Conservation (phyloP, 1,284 basidiomycete genomes). For the Sporisorium reilianum region DNA sequence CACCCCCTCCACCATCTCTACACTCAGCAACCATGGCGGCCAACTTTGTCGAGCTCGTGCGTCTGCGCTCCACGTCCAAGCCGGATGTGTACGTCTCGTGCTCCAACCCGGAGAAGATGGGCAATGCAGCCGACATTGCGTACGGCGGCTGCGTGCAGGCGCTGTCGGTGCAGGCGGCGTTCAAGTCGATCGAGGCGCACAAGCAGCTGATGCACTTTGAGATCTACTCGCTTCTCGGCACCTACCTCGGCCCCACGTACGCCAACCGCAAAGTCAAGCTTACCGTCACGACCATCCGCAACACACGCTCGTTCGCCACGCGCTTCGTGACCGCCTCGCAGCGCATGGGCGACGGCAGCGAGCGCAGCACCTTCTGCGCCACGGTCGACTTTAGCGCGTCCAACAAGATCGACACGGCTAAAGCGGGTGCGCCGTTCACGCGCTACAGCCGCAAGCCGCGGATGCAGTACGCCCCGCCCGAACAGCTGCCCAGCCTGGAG, state of each 20-base stretch:
- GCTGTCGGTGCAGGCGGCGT: conserved; percentile 47
- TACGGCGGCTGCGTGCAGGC: conserved; percentile 62
- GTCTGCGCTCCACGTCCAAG: conserved; percentile 35
- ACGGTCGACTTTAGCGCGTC: conserved; percentile 56
- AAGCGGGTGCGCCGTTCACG: conserved; percentile 30
- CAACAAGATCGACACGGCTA: conserved; percentile 30
- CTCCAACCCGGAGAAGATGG: conserved; percentile 51
- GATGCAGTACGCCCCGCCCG: conserved; percentile 24
- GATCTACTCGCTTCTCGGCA: conserved; percentile 57
- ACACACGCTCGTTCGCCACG: conserved; percentile 59
- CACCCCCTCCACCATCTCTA: neutral
- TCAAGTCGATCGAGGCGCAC: conserved; percentile 49
- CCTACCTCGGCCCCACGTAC: conserved; percentile 56
- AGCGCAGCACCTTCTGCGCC: conserved; percentile 45
- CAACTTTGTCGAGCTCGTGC: conserved; percentile 54
- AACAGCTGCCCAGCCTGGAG: conserved; percentile 20
- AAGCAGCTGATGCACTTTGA: conserved; percentile 29
- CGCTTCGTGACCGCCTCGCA: conserved; percentile 54
- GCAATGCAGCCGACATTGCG: conserved; percentile 59
- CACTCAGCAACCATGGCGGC: conserved; percentile 23
- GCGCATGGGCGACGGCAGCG: conserved; percentile 30
- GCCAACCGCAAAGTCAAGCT: conserved; percentile 48
- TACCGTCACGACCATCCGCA: conserved; percentile 44
- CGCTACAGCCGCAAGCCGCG: conserved; percentile 40
- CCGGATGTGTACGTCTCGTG: conserved; percentile 49